Evolutionary conservation across 148 eudicot genomes (phyloP).

Genomic region (Fagopyrum homotropicum): DNA sequence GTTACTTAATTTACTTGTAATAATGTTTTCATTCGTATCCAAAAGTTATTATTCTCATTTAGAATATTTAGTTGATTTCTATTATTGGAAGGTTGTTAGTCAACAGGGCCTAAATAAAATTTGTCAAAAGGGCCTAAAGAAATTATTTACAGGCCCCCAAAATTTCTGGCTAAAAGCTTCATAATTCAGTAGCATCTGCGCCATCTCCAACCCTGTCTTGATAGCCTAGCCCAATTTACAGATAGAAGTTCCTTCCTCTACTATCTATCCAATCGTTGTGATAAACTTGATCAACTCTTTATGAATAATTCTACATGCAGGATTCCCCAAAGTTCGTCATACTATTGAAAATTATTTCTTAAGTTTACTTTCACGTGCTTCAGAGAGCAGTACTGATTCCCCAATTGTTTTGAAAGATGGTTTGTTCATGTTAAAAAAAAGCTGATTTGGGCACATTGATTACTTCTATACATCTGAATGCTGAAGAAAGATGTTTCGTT

Average conservation of each 20-base stretch:
- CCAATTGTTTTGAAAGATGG: not conserved
- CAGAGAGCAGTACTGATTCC: not conserved
- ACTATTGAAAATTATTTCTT: not conserved
- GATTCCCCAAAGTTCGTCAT: not conserved
- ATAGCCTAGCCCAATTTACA: too few species aligned
- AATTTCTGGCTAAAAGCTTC: not conserved
- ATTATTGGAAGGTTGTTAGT: too few species aligned
- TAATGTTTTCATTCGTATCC: too few species aligned
- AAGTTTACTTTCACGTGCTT: not conserved
- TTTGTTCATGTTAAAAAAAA: not conserved
- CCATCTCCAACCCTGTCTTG: not conserved
- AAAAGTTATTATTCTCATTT: too few species aligned
- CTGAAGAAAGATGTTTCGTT: not conserved
- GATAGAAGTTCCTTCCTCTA: too few species aligned
- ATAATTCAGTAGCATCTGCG: not conserved
- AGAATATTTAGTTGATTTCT: too few species aligned
- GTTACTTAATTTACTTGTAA: too few species aligned
- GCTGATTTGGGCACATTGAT: not conserved
- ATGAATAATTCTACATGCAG: constrained; percentile 2
- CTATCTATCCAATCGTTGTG: not conserved
- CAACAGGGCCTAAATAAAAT: too few species aligned
- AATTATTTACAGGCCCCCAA: too few species aligned
- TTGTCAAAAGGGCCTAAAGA: too few species aligned
- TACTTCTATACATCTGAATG: not conserved
- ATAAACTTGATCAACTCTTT: not conserved